Conservation (phyloP, 129 eudicot species). For the Tagetes erecta region DNA sequence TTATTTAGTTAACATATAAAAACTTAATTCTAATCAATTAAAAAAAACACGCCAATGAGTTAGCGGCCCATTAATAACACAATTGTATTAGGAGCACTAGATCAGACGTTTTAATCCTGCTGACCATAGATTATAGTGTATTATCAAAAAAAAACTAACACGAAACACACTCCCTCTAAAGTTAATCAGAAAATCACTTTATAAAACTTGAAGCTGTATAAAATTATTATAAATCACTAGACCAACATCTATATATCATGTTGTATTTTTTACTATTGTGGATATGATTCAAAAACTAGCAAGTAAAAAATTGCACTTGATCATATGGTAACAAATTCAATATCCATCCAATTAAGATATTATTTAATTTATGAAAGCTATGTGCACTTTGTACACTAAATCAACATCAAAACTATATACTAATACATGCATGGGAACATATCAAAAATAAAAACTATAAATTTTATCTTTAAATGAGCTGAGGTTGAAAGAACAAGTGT, state of each 20-base stretch:
- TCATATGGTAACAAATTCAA: neutral
- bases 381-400: neutral
- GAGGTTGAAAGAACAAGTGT: neutral
- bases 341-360: neutral
- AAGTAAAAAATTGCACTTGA: neutral
- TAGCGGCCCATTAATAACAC: too few species aligned
- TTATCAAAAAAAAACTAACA: too few species aligned
- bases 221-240: too few species aligned
- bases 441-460: neutral
- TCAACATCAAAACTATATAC: neutral
- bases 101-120: too few species aligned
- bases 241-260: too few species aligned
- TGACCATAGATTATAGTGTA: too few species aligned
- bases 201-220: too few species aligned
- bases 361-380: neutral
- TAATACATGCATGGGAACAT: neutral
- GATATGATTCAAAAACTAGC: neutral
- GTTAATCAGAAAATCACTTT: too few species aligned
- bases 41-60: too few species aligned
- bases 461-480: neutral
- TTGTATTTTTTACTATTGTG: neutral
- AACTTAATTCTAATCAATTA: too few species aligned
- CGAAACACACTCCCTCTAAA: too few species aligned
- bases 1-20: slow-evolving; percentile 7
- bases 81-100: too few species aligned